Base-by-base conservation (phyloP, 345 rosid species). In the Hibiscus trionum region DNA sequence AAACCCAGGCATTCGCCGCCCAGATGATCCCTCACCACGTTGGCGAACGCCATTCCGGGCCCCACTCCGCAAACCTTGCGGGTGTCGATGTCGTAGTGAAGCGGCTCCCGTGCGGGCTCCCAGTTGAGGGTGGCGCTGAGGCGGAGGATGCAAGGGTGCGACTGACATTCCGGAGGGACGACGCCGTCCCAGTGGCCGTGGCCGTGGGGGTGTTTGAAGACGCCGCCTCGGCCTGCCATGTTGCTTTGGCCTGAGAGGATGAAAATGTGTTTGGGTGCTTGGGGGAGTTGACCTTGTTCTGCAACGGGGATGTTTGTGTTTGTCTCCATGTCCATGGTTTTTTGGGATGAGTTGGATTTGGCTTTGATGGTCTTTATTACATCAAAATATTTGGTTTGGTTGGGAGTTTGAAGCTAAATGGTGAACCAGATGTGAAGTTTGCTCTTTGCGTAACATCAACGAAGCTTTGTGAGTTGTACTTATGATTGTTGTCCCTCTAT, bases 141-240 rank as follows among this genome's bases (percentile, higher is more conserved):
- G 24, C 99, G 97, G 86, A 79, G 83, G 80, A 88, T 69, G 66
- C 87, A 76, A 0, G 87, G 79, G 75, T 82, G 71, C 0, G 96
- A 80, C 14, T 75, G 53, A 83, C 93, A 88, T 60, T 90, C 92
- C 14, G 79, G 83, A 0, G 97, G 97, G 7, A 94, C 80, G 53
- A 88, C 72, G 29, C 81, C 71, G 76, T 94, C 93, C 97, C 96
- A 94, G 69, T 83, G 85, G 72, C 79, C 83, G 72, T 64, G 82
- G 70, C 82, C 3, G 33, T 11, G 69, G 53, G 24, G 19, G 46
- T 42, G 46, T 11, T 42, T 42, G 46, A 2, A 85, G n/a, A 90
- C 97, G 35, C 93, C 98, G 46, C 97, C 98, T 50, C 93, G 88
- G 61, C 97, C 97, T 9, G 89, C 86, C 97, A 90, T 91, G 87